Percentiles rank a stretch among this genome's conserved stretches.
phyloP scores from a whole-genome alignment of 805 yeast species.

The Barnettozyma californica region DNA sequence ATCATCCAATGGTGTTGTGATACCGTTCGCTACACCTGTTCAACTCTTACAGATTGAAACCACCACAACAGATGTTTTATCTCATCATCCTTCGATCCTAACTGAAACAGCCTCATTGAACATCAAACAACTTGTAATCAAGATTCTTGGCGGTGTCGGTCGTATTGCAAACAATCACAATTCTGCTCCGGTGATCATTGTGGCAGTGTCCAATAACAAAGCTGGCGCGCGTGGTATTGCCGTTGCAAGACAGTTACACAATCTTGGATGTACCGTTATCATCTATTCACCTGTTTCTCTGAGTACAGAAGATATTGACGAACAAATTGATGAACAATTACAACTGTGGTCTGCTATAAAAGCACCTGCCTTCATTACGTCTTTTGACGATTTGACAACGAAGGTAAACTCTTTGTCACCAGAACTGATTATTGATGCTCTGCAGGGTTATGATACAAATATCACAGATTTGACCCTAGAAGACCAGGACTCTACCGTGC shows the following conservation, averaged over 20 bases:
- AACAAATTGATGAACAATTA: slow-evolving; percentile 41
- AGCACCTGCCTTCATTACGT: slow-evolving; percentile 52
- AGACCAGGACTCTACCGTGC: slow-evolving; percentile 35
- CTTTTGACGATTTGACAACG: slow-evolving; percentile 31
- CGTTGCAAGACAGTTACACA: slow-evolving; percentile 71
- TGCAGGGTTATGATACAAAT: slow-evolving; percentile 77
- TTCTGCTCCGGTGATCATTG: slow-evolving; percentile 54
- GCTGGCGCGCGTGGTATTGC: slow-evolving; percentile 75
- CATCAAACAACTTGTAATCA: slow-evolving; percentile 51
- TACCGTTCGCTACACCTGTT: slow-evolving; percentile 69
- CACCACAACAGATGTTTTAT: slow-evolving; percentile 46
- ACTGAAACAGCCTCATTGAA: slow-evolving; percentile 69
- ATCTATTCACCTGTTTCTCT: slow-evolving; percentile 15
- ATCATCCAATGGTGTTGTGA: slow-evolving; percentile 22
- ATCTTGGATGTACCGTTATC: slow-evolving; percentile 67
- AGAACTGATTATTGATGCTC: slow-evolving; percentile 75
- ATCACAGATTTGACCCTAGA: slow-evolving; percentile 46
- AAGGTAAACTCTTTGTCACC: slow-evolving; percentile 47
- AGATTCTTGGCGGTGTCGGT: slow-evolving; percentile 62
- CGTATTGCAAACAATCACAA: slow-evolving; percentile 69
- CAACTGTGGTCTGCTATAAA: slow-evolving; percentile 55
- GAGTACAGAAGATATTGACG: slow-evolving; percentile 13
- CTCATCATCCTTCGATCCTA: slow-evolving; percentile 39
- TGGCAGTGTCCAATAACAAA: slow-evolving; percentile 57
- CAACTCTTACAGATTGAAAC: slow-evolving; percentile 76